These are phyloP conservation scores for Ophiostoma pallidulum DNA, from an alignment of 2,329 filamentous ascomycete species.

Conservation along the genomic window DNA sequence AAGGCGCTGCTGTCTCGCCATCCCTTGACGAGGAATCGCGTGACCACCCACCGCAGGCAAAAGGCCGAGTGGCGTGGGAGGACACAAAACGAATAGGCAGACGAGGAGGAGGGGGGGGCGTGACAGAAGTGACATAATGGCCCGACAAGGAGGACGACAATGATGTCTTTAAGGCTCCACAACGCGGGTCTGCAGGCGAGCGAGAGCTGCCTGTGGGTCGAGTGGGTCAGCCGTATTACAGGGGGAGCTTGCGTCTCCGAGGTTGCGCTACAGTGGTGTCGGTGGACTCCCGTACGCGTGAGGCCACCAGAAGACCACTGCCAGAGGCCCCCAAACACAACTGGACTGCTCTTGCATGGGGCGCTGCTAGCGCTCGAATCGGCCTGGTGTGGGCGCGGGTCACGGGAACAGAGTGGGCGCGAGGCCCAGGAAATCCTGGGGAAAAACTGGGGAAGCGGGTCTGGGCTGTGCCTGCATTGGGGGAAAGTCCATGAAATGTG, in stretches of 20 bases:
- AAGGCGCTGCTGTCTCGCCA: slow-evolving; percentile 3
- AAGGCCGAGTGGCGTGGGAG: background rate
- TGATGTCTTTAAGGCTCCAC: slow-evolving; percentile 4
- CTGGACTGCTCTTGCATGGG: too few species aligned
- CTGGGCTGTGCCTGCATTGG: background rate
- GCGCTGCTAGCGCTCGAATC: slow-evolving; percentile 4
- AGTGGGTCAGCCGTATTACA: background rate
- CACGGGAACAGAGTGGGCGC: slow-evolving; percentile 14
- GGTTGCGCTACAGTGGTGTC: too few species aligned
- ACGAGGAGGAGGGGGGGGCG: background rate
- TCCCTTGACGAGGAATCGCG: slow-evolving; percentile 9
- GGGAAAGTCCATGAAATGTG: background rate
- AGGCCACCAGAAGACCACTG: background rate
- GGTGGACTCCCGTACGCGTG: too few species aligned
- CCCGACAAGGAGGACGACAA: slow-evolving; percentile 2
- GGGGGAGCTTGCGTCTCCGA: too few species aligned
- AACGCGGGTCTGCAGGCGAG: background rate
- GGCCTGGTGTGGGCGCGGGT: slow-evolving; percentile 11
- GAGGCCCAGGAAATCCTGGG: slow-evolving; percentile 13
- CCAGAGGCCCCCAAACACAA: too few species aligned
- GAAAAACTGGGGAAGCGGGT: slow-evolving; percentile 17
- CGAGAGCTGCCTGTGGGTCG: background rate
- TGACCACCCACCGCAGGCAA: background rate
- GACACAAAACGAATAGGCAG: background rate
- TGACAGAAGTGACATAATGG: slow-evolving; percentile 9